A percentile compares a stretch with the other conserved stretches of the same genome.
phyloP scores from a whole-genome alignment of 2,329 filamentous ascomycete species.

The Xenoacremonium recifei region DNA sequence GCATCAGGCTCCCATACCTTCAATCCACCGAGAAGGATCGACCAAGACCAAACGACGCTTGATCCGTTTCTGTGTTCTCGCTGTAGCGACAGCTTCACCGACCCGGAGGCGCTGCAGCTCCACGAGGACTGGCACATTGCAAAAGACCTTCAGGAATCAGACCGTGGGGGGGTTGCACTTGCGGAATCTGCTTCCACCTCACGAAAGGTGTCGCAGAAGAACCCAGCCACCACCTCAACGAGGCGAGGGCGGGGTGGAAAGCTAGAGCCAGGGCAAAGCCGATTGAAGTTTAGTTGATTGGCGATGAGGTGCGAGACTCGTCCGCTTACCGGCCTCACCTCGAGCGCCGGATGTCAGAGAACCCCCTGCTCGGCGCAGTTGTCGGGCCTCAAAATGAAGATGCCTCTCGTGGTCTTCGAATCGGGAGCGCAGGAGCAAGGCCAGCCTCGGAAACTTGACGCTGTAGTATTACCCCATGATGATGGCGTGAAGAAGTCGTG shows the following conservation, averaged over 20 bases:
- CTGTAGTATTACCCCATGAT: too few relatives aligned
- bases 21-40: conserved; percentile 18
- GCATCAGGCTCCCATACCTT: background rate
- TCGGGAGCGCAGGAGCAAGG: too few relatives aligned
- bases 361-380: too few relatives aligned
- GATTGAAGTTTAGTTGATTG: conserved; percentile 56
- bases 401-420: too few relatives aligned
- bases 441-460: too few relatives aligned
- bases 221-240: conserved; percentile 33
- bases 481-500: too few relatives aligned
- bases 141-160: conserved; percentile 71
- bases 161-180: conserved; percentile 51
- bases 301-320: too few relatives aligned
- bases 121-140: conserved; percentile 96
- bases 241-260: conserved; percentile 40
- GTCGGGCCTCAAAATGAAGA: too few relatives aligned
- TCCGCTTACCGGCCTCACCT: too few relatives aligned
- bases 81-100: conserved; percentile 62
- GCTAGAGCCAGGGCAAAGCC: conserved; percentile 59
- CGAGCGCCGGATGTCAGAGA: too few relatives aligned
- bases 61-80: conserved; percentile 54
- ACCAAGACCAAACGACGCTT: conserved; percentile 25
- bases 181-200: conserved; percentile 34
- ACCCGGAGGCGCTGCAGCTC: conserved; percentile 61
- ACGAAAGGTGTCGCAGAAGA: conserved; percentile 28